phyloP scores from a whole-genome alignment of 192 early-diverging fungal genomes.

The Coemansia sp. region DNA sequence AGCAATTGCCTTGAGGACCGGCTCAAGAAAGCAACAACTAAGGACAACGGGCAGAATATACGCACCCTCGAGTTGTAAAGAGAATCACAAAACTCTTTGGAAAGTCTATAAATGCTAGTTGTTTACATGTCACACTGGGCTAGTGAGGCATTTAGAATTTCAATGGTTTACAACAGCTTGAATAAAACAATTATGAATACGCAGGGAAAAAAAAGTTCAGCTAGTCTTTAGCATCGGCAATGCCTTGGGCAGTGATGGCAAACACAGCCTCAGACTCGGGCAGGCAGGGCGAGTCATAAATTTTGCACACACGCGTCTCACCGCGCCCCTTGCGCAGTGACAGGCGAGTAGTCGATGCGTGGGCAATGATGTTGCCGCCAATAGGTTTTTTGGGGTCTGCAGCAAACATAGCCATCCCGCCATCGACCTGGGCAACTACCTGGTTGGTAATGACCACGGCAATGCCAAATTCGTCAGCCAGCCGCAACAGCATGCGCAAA shows the following conservation, averaged over 20 bases:
- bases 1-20: no score
- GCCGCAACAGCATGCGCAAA: constrained; percentile 71
- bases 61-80: no score
- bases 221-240: constrained; percentile 80
- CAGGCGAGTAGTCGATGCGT: constrained; percentile 92
- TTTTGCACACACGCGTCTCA: constrained; percentile 90
- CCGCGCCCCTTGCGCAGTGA: constrained; percentile 88
- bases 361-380: constrained; percentile 97
- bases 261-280: constrained; percentile 91
- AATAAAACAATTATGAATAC: neutral
- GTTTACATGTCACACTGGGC: no score
- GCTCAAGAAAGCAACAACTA: no score
- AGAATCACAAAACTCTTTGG: no score
- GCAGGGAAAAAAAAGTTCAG: neutral
- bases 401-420: constrained; percentile 80
- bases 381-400: constrained; percentile 93
- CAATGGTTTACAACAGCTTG: neutral
- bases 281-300: constrained; percentile 94
- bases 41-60: no score
- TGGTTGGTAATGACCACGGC: constrained; percentile 98
- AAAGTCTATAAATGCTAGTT: no score
- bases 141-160: neutral
- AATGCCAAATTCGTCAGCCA: constrained; percentile 97
- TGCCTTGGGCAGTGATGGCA: constrained; percentile 84
- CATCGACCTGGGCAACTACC: constrained; percentile 92